Percentiles rank a stretch among this genome's conserved stretches.
phyloP scores from a whole-genome alignment of 305 asterid genomes.

The Solanum hybrid region DNA sequence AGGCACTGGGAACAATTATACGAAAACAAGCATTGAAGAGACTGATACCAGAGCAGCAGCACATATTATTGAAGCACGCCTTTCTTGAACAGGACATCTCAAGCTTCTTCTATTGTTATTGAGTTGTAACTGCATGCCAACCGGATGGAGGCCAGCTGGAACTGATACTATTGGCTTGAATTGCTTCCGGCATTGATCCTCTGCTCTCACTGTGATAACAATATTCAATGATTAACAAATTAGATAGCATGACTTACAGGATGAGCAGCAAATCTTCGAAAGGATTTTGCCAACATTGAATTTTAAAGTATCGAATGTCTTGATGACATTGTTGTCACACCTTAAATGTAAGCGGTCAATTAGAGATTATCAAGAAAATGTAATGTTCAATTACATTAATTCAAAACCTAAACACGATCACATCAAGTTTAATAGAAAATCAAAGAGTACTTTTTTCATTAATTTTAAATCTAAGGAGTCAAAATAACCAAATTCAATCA shows the following conservation, averaged over 20 bases:
- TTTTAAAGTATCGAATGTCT: neutral
- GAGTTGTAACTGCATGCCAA: slow-evolving; percentile 22
- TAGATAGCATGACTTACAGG: neutral
- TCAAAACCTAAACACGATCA: neutral
- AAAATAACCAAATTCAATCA: neutral
- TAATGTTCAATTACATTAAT: neutral
- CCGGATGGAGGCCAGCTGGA: slow-evolving; percentile 20
- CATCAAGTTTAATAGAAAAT: neutral
- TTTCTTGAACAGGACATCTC: slow-evolving; percentile 14
- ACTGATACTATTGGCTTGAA: slow-evolving; percentile 11
- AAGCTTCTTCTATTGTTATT: slow-evolving; percentile 11
- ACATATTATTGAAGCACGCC: slow-evolving; percentile 36
- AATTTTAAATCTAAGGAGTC: neutral
- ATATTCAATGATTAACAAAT: neutral
- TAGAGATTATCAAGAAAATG: neutral
- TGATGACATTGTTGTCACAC: neutral
- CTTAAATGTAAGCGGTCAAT: neutral
- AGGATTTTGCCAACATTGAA: neutral
- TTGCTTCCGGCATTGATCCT: slow-evolving; percentile 18
- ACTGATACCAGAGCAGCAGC: slow-evolving; percentile 52
- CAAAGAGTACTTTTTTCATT: neutral
- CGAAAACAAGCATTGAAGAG: neutral
- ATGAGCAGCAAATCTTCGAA: neutral
- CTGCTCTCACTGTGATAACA: slow-evolving; percentile 23
- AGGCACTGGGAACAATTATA: neutral